phyloP scores from a whole-genome alignment of 208 protist genomes.

The Trypanosoma grayi region DNA sequence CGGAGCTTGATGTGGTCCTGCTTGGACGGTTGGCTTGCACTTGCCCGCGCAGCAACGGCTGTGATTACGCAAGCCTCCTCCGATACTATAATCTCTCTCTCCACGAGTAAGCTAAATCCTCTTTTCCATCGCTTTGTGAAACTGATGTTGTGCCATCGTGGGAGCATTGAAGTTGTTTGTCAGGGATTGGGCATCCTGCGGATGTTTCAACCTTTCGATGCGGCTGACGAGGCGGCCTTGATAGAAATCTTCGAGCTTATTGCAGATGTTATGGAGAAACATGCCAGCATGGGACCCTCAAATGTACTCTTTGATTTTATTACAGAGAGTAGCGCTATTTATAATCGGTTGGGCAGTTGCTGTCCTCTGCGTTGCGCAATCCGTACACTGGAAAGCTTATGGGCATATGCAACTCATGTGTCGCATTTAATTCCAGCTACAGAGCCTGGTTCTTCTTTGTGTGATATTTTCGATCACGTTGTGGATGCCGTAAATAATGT shows the following conservation, averaged over 20 bases:
- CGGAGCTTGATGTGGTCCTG: constrained; percentile 7
- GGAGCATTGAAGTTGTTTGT: constrained; percentile 18
- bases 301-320: constrained; percentile 7
- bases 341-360: constrained; percentile 12
- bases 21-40: constrained; percentile 14
- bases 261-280: constrained; percentile 12
- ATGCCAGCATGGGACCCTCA: constrained; percentile 1
- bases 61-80: background rate
- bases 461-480: constrained; percentile 33
- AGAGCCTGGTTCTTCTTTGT: constrained; percentile 19
- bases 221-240: background rate
- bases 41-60: constrained; percentile 3
- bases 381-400: constrained; percentile 30
- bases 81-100: background rate
- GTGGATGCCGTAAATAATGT: constrained; percentile 34
- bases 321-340: constrained; percentile 22
- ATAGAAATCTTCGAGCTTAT: constrained; percentile 28
- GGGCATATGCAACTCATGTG: constrained; percentile 28
- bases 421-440: constrained; percentile 33
- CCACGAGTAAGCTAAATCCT: constrained; percentile 5
- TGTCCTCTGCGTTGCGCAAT: constrained; percentile 13
- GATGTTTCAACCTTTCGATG: constrained; percentile 14
- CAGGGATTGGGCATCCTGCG: constrained; percentile 13
- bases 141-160: constrained; percentile 10
- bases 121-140: constrained; percentile 22